phyloP scores from a whole-genome alignment of 2,329 filamentous ascomycete genomes.

The Alternaria hordeiaustralica region DNA sequence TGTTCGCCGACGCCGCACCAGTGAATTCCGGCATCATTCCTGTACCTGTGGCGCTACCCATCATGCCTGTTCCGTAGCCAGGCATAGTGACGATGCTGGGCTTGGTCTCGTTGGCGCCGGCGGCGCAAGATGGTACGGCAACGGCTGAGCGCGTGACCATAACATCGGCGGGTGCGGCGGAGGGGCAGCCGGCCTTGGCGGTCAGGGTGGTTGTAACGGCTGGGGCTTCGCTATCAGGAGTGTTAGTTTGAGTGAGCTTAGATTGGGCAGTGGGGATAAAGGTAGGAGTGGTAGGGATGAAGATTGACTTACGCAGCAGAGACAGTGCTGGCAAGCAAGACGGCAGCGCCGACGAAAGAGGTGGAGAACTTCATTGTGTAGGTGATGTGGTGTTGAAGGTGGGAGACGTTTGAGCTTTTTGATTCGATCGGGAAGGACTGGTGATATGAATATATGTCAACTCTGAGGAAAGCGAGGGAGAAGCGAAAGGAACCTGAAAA shows the following conservation, averaged over 20 bases:
- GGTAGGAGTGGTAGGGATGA: background rate
- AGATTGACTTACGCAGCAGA: constrained; percentile 7
- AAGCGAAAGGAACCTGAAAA: background rate
- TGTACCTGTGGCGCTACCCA: background rate
- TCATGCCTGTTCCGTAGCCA: constrained; percentile 10
- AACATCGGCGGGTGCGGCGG: constrained; percentile 20
- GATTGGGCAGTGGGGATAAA: background rate
- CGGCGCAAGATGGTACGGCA: constrained; percentile 19
- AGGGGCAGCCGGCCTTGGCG: constrained; percentile 21
- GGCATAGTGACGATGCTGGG: constrained; percentile 22
- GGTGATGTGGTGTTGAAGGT: background rate
- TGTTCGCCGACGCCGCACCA: background rate
- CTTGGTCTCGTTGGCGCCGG: constrained; percentile 26
- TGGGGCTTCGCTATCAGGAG: constrained; percentile 4
- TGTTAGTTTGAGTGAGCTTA: background rate
- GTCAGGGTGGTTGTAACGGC: constrained; percentile 20
- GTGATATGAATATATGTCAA: background rate
- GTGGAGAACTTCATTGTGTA: constrained; percentile 1
- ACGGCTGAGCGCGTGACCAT: constrained; percentile 26
- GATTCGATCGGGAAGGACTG: background rate
- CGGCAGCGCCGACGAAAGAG: background rate
- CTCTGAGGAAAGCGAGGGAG: background rate
- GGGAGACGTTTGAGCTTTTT: background rate
- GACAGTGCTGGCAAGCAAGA: constrained; percentile 3
- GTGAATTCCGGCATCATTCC: constrained; percentile 3